These are phyloP conservation scores for Nemania serpens DNA, from an alignment of 2,329 filamentous ascomycete genomes.

Conservation along the genomic window DNA sequence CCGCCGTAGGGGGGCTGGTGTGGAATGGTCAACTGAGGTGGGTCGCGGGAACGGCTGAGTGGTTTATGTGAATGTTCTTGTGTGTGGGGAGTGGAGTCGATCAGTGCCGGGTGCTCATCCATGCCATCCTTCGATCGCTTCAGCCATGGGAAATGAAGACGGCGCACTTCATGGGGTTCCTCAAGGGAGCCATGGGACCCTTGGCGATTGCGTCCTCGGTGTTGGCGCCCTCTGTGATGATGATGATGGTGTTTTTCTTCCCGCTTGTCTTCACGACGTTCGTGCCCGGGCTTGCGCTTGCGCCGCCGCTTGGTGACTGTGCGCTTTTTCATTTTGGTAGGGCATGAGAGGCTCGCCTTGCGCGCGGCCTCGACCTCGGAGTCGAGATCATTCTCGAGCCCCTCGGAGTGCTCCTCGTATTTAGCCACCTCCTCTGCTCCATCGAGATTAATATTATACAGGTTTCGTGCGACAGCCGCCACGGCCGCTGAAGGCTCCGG, in stretches of 20 bases:
- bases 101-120: slow-evolving; percentile 29
- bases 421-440: slow-evolving; percentile 47
- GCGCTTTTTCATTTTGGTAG: slow-evolving; percentile 44
- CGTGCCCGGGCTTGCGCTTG: slow-evolving; percentile 38
- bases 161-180: slow-evolving; percentile 28
- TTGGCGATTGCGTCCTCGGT: slow-evolving; percentile 25
- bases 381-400: slow-evolving; percentile 39
- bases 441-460: slow-evolving; percentile 46
- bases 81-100: slow-evolving; percentile 30
- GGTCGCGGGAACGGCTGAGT: slow-evolving; percentile 23
- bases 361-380: slow-evolving; percentile 43
- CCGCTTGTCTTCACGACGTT: slow-evolving; percentile 32
- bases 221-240: slow-evolving; percentile 20
- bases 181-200: slow-evolving; percentile 33
- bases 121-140: slow-evolving; percentile 34
- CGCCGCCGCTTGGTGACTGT: slow-evolving; percentile 44
- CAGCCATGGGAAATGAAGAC: slow-evolving; percentile 34
- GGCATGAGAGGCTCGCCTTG: slow-evolving; percentile 38
- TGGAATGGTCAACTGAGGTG: slow-evolving; percentile 32
- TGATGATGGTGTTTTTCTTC: slow-evolving; percentile 18
- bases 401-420: slow-evolving; percentile 37
- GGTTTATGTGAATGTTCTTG: slow-evolving; percentile 35
- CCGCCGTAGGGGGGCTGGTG: slow-evolving; percentile 33
- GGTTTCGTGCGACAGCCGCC: slow-evolving; percentile 56
- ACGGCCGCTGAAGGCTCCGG: slow-evolving; percentile 59